Conservation (phyloP, 2,329 filamentous ascomycete species). For the Ascochyta viciae-villosae region DNA sequence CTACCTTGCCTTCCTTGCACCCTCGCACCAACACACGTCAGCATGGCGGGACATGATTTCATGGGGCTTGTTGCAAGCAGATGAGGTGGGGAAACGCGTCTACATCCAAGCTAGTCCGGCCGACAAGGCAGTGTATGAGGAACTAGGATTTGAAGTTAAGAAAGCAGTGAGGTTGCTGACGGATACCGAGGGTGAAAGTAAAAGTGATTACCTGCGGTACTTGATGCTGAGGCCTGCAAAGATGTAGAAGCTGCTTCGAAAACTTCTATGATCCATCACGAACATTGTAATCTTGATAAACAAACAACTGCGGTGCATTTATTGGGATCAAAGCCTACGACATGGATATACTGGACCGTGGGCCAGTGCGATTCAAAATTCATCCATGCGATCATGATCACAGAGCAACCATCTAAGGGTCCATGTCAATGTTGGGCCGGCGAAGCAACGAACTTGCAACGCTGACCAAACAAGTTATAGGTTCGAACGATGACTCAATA, state of each 20-base stretch:
- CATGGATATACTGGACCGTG: too few species aligned
- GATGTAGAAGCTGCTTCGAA: neutral
- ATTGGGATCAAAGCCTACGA: too few species aligned
- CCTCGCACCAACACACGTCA: neutral
- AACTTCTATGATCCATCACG: too few species aligned
- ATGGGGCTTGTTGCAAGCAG: conserved; percentile 1
- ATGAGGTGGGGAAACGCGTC: neutral
- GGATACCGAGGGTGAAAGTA: neutral
- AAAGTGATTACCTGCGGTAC: neutral
- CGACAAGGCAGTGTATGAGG: neutral
- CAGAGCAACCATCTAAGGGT: too few species aligned
- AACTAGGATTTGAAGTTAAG: neutral
- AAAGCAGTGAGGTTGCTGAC: neutral
- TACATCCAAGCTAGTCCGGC: neutral
- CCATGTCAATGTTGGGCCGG: too few species aligned
- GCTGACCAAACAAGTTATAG: neutral
- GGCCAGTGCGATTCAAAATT: too few species aligned
- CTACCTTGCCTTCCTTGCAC: neutral
- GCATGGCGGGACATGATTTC: neutral
- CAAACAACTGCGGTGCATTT: too few species aligned
- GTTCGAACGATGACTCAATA: neutral
- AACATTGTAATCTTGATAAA: too few species aligned
- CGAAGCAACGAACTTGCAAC: neutral
- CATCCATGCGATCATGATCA: too few species aligned
- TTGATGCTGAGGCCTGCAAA: neutral